Percentiles rank a stretch among this genome's conserved stretches.
Conservation (phyloP, 2,329 filamentous ascomycete species). For the Lomentospora prolificans region DNA sequence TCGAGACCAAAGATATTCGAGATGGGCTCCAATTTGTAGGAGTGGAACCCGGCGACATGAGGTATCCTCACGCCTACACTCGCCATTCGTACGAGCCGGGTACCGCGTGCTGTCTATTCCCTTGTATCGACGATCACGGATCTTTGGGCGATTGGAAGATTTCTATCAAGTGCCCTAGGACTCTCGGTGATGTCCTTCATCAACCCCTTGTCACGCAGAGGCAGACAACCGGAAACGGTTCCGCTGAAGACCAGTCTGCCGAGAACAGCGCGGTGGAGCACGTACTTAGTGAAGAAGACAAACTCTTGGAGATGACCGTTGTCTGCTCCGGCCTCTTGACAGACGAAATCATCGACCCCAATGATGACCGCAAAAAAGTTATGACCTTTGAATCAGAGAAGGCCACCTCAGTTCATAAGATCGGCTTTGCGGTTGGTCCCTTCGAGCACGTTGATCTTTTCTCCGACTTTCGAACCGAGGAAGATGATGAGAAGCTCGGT, state of each 20-base stretch:
- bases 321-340: conserved; percentile 84
- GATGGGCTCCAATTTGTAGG: conserved; percentile 92
- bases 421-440: conserved; percentile 88
- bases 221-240: conserved; percentile 1
- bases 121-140: conserved; percentile 79
- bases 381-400: conserved; percentile 72
- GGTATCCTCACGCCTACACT: conserved; percentile 89
- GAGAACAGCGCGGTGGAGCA: conserved; percentile 29
- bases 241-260: conserved; percentile 17
- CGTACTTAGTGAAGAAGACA: conserved; percentile 63
- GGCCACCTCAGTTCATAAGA: conserved; percentile 73
- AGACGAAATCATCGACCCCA: conserved; percentile 69
- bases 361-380: conserved; percentile 74
- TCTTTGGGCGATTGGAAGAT: conserved; percentile 81
- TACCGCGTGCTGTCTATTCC: conserved; percentile 77
- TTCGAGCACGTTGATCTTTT: conserved; percentile 86
- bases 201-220: conserved; percentile 34
- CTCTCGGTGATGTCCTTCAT: conserved; percentile 66
- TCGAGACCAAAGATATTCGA: conserved; percentile 61
- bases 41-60: conserved; percentile 63
- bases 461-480: conserved; percentile 77
- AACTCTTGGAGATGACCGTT: conserved; percentile 77
- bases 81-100: conserved; percentile 71
- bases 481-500: conserved; percentile 84
- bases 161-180: conserved; percentile 75